Base-by-base conservation (phyloP, 1,284 basidiomycete genomes). In the Meira nashicola region DNA sequence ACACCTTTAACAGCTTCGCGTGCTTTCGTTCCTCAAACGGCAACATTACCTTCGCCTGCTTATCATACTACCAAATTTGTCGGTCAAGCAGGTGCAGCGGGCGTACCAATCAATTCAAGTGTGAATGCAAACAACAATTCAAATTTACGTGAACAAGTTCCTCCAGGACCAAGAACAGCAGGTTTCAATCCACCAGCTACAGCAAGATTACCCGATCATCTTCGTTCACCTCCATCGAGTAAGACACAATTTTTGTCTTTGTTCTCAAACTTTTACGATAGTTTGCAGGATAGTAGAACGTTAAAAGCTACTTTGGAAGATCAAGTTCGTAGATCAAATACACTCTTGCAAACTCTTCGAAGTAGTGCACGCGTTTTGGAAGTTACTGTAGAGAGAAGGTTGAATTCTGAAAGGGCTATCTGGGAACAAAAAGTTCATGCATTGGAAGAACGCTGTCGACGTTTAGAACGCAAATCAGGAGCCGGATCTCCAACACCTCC, bases 251-350 rank as follows among this genome's bases (percentile, higher is more conserved):
- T 77, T 52, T 66, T 77, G 19, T 67, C 67, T 15, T 64, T 77
- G 48, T 77, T 77, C 46, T 70, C 74, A 33, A 66, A 70, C 57
- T 77, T 77, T 58, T 77, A 70, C 60, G 75, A 77, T 51, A 69
- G 66, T 41, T 66, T 77, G 37, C 58, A 64, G 19, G 75, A 77
- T 64, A 73, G 70, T 54, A 68, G 74, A 48, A 74, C 74, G 25
- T 65, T 77, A 37, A 74, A 75, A 57, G 68, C 73, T 5, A 76
- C 73, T 23, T 59, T 77, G 25, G 75, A 77, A 50, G 70, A 77
- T 49, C 75, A 77, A 57, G 74, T 77, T 48, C 62, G 67, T 43
- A 56, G 74, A 6, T 75, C 72, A 61, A 76, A 76, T 54, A 67
- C 71, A 8, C 47, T 77, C 51, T 66, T 77, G 2, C 70, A 73